A percentile compares a stretch with the other conserved stretches of the same genome.
These are phyloP conservation scores for Talaromyces marneffei DNA, from an alignment of 2,329 filamentous ascomycete species.

Conservation along the genomic window DNA sequence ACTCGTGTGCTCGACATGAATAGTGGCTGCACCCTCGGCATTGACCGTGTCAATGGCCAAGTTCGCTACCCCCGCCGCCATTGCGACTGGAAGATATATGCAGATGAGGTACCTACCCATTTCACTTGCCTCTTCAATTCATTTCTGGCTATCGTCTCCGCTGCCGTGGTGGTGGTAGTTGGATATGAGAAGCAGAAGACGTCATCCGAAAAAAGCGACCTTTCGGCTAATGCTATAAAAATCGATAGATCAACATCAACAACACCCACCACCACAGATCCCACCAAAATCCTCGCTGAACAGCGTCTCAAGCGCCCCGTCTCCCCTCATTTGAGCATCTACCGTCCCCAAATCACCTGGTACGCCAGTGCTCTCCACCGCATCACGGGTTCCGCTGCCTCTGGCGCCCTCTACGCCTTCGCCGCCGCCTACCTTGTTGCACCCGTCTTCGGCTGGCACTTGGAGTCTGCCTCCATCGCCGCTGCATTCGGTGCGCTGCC, in stretches of 20 bases:
- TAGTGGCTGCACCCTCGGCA: conserved; percentile 42
- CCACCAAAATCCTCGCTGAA: conserved; percentile 60
- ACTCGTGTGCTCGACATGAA: conserved; percentile 8
- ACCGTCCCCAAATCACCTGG: conserved; percentile 82
- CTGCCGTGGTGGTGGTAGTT: background rate
- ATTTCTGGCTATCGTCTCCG: background rate
- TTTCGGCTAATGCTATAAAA: conserved; percentile 18
- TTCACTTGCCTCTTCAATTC: background rate
- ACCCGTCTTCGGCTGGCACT: conserved; percentile 66
- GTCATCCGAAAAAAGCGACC: conserved; percentile 16
- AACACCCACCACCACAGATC: conserved; percentile 27
- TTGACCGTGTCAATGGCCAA: conserved; percentile 39
- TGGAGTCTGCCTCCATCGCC: conserved; percentile 59
- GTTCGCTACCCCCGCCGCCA: conserved; percentile 39
- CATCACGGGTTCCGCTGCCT: conserved; percentile 70
- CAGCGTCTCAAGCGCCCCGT: conserved; percentile 80
- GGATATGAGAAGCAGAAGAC: background rate
- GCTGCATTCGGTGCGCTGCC: conserved; percentile 60
- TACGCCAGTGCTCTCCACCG: conserved; percentile 70
- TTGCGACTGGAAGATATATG: conserved; percentile 38
- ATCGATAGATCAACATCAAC: conserved; percentile 27
- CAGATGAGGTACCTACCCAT: conserved; percentile 39
- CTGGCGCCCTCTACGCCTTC: conserved; percentile 72
- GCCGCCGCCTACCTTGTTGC: conserved; percentile 73
- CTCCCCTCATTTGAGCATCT: conserved; percentile 78